Conservation (phyloP, 441 rosid species). For the Syzygium malaccense region DNA sequence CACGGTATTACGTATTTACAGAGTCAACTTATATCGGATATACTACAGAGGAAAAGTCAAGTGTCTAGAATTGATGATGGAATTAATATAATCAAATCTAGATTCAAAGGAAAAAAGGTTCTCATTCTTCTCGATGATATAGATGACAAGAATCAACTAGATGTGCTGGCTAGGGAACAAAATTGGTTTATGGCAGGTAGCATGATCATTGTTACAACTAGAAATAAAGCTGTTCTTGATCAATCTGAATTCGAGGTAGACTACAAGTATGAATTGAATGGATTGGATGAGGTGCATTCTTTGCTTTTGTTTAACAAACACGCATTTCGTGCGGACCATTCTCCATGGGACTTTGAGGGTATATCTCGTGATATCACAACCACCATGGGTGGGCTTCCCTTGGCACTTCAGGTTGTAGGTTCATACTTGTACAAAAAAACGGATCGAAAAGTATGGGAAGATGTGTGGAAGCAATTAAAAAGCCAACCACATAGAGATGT, state of each 20-base stretch:
- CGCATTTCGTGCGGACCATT: background rate
- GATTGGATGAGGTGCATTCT: accelerated
- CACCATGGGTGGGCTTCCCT: background rate
- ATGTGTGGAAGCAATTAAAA: accelerated
- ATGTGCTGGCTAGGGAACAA: accelerated
- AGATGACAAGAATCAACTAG: accelerated
- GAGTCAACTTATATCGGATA: accelerated
- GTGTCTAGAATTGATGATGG: background rate
- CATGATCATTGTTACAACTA: background rate
- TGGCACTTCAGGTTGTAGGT: background rate
- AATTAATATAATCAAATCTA: background rate
- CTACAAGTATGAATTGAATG: accelerated
- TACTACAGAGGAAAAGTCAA: background rate
- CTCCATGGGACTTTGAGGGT: accelerated
- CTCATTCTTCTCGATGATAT: background rate
- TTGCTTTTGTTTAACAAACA: background rate
- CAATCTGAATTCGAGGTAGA: background rate
- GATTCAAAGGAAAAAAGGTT: accelerated
- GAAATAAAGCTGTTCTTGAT: accelerated
- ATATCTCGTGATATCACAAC: accelerated
- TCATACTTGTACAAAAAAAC: background rate
- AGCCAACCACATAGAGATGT: background rate
- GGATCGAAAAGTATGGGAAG: background rate
- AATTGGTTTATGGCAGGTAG: background rate
- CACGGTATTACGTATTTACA: background rate